Conservation (phyloP, 148 eudicot species). For the Rhododendron kiyosumense region DNA sequence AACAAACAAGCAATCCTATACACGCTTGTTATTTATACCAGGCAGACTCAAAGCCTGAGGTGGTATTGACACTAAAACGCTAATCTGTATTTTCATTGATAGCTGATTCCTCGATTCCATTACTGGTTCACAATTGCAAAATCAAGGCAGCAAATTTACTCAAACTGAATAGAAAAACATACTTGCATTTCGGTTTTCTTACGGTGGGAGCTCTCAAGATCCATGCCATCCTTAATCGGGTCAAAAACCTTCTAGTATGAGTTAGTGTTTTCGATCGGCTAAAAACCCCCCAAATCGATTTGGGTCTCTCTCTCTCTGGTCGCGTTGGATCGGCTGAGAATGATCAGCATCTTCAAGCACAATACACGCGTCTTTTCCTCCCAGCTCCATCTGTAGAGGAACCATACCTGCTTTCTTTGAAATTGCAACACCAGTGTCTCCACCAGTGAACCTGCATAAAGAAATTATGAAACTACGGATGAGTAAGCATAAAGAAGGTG, state of each 20-base stretch:
- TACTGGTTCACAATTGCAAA: too few species aligned
- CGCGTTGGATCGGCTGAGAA: too few species aligned
- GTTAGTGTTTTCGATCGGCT: too few species aligned
- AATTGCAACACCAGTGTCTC: constrained; percentile 93
- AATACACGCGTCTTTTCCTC: constrained; percentile 98
- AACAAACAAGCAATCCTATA: background rate
- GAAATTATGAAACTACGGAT: background rate
- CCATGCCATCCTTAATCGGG: too few species aligned
- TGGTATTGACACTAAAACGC: background rate
- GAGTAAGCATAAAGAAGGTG: background rate
- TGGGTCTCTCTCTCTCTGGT: too few species aligned
- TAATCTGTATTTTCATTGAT: background rate
- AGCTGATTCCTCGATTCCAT: too few species aligned
- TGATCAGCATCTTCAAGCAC: constrained; percentile 95
- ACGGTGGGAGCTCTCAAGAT: too few species aligned
- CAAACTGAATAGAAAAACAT: too few species aligned
- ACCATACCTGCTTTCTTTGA: constrained; percentile 99
- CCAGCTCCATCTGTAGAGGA: constrained; percentile 97
- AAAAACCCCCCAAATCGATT: too few species aligned
- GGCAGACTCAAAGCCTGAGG: background rate
- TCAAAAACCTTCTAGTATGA: too few species aligned
- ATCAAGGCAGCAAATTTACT: too few species aligned
- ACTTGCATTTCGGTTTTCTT: too few species aligned
- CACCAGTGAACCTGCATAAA: constrained; percentile 79
- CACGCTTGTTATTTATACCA: background rate